Evolutionary conservation across 352 stramenopile genomes (phyloP), one percentile per base, ranked within the genome.

Genomic region (Phytophthora podocarpi): DNA sequence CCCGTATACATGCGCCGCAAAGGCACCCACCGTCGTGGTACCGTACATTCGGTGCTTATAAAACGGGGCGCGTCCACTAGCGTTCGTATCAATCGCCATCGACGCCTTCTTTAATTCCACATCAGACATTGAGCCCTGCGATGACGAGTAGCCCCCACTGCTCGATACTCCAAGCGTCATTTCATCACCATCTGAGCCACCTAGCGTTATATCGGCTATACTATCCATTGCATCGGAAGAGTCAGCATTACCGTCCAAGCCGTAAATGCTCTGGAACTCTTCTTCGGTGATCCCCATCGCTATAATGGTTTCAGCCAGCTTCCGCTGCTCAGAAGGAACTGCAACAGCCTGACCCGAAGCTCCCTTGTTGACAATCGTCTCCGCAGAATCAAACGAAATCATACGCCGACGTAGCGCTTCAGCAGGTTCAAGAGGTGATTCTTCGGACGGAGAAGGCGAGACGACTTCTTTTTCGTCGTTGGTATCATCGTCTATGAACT

Each of bases 1-100:
- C 10, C 82, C 84, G 47, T 95, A 95, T 12, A 90, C 81, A 55
- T 95, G 86, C 4, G 86, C 86, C 13, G 86, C 82, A 70, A 95
- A 95, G 3, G 86, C 86, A 1, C 86, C 86, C 8, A 95, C 86
- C 0, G 86, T 95, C 5, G 78, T 89, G 0, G 84, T 95, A 18
- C 80, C 86, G 45, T 92, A 90, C 79, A 95, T 85, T 21, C 71
- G 70, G 31, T 86, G 67, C 8, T 79, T 70, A 21, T 75, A 55
- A 67, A 92, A 93, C 1, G 80, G 76, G 13, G 54, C 36, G 5
- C 41, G 46, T 6, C 18, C 11, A 55, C 18, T 57, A 51, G 52
- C 30, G 21, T 53, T 65, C 8, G 57, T 60, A 52, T 70, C 54
- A 40, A 63, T 67, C 30, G 28, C 27, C 46, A 72, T 62, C 12